These are phyloP conservation scores for Ustilago bromivora DNA, from an alignment of 1,284 basidiomycete genomes.

Conservation along the genomic window DNA sequence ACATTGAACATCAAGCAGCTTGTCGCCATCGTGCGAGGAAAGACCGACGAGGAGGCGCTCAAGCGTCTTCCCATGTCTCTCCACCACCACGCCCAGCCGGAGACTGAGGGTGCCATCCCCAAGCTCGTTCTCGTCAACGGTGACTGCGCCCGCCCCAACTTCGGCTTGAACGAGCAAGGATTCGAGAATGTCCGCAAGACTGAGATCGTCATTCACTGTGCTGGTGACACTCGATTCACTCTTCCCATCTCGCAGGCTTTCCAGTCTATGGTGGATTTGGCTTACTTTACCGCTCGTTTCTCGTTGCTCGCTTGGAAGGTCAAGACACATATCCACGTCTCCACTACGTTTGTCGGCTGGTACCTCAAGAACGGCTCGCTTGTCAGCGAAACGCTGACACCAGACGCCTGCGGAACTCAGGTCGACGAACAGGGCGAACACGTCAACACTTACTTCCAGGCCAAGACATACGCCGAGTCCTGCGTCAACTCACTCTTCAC, in stretches of 20 bases:
- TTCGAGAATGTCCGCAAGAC: conserved; percentile 48
- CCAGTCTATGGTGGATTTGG: conserved; percentile 45
- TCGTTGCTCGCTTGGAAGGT: conserved; percentile 51
- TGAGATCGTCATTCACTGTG: conserved; percentile 53
- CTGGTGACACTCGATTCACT: conserved; percentile 51
- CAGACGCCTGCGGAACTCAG: conserved; percentile 29
- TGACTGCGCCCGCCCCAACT: conserved; percentile 46
- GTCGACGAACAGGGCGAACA: conserved; percentile 44
- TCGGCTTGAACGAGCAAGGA: conserved; percentile 38
- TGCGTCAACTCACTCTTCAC: conserved; percentile 50
- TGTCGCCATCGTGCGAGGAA: conserved; percentile 45
- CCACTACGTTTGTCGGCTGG: conserved; percentile 53
- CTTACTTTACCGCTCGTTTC: conserved; percentile 49
- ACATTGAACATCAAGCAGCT: conserved; percentile 47
- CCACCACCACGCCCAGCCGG: conserved; percentile 36
- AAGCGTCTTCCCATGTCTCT: conserved; percentile 42
- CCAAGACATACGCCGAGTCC: conserved; percentile 53
- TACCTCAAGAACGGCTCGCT: conserved; percentile 46
- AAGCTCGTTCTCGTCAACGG: conserved; percentile 49
- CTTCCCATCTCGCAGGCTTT: conserved; percentile 42
- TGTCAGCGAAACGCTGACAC: conserved; percentile 44
- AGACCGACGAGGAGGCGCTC: conserved; percentile 43
- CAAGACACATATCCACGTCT: conserved; percentile 56
- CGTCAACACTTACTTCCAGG: conserved; percentile 55
- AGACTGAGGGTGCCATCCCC: conserved; percentile 23